Conservation (phyloP, 2,329 filamentous ascomycete genomes). For the Exutisphaerella laricina region DNA sequence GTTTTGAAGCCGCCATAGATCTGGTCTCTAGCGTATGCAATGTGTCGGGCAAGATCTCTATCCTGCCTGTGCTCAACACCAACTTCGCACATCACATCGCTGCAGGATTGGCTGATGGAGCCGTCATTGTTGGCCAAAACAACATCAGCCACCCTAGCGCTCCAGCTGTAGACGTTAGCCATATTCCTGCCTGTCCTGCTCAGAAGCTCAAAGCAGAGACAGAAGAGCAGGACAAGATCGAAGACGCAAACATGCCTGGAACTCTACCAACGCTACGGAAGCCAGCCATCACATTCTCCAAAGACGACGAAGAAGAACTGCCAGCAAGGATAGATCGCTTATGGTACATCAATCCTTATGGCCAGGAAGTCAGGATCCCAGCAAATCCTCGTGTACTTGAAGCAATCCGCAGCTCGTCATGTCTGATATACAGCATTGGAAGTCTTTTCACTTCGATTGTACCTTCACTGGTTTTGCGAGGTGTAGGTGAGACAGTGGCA, state of each 20-base stretch:
- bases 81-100: conserved; percentile 96
- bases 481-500: conserved; percentile 60
- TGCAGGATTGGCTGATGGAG: conserved; percentile 69
- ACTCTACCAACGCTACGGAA: conserved; percentile 73
- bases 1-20: conserved; percentile 88
- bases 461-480: conserved; percentile 72
- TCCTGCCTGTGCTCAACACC: conserved; percentile 86
- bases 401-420: conserved; percentile 58
- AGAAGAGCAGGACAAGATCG: conserved; percentile 59
- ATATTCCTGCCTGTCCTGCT: conserved; percentile 24
- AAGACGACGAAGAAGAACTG: conserved; percentile 67
- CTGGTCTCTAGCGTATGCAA: conserved; percentile 79
- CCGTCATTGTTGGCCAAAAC: conserved; percentile 82
- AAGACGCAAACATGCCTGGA: conserved; percentile 76
- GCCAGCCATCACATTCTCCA: conserved; percentile 77
- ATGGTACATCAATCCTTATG: conserved; percentile 98
- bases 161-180: conserved; percentile 38
- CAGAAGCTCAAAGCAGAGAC: conserved; percentile 34
- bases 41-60: conserved; percentile 69
- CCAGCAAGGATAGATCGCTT: conserved; percentile 71
- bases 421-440: conserved; percentile 88
- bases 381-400: conserved; percentile 76
- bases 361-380: conserved; percentile 83
- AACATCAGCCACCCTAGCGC: conserved; percentile 79
- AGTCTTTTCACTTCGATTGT: conserved; percentile 86